Conservation (phyloP, 139 green algal genomes). For the Tetratostichococcus sp. region DNA sequence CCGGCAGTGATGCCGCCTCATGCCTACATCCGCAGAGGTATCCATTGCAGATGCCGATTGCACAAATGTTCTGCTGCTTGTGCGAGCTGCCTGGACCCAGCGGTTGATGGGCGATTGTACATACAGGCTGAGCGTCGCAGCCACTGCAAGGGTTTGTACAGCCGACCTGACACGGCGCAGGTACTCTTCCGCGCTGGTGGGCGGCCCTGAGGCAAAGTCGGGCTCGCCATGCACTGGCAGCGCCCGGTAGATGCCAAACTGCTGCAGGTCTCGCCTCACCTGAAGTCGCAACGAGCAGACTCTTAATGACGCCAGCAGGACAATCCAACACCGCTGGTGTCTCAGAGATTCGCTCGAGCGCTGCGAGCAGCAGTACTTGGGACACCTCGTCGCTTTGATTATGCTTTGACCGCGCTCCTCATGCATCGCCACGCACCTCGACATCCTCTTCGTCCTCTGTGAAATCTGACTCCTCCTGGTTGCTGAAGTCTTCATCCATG, state of each 20-base stretch:
- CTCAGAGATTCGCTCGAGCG: too few species aligned
- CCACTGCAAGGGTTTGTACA: too few species aligned
- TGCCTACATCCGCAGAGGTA: constrained; percentile 22
- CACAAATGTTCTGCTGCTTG: neutral
- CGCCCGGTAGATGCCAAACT: constrained; percentile 64
- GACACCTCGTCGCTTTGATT: too few species aligned
- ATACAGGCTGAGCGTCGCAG: too few species aligned
- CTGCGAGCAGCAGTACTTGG: too few species aligned
- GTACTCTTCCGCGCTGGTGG: constrained; percentile 53
- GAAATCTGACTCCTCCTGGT: neutral
- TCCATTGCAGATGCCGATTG: too few species aligned
- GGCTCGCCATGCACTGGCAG: constrained; percentile 59
- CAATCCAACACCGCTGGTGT: too few species aligned
- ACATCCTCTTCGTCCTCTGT: neutral
- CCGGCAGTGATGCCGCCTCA: constrained; percentile 32
- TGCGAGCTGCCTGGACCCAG: neutral
- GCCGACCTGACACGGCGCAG: constrained; percentile 53
- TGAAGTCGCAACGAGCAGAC: neutral
- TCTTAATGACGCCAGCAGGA: too few species aligned
- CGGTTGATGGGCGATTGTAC: too few species aligned
- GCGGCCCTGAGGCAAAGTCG: constrained; percentile 39
- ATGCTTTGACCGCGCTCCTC: too few species aligned
- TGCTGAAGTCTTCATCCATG: neutral
- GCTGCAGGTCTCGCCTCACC: constrained; percentile 26
- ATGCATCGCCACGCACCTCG: neutral